Base-by-base conservation (phyloP, 805 yeast species). In the Wickerhamomyces pijperi region DNA sequence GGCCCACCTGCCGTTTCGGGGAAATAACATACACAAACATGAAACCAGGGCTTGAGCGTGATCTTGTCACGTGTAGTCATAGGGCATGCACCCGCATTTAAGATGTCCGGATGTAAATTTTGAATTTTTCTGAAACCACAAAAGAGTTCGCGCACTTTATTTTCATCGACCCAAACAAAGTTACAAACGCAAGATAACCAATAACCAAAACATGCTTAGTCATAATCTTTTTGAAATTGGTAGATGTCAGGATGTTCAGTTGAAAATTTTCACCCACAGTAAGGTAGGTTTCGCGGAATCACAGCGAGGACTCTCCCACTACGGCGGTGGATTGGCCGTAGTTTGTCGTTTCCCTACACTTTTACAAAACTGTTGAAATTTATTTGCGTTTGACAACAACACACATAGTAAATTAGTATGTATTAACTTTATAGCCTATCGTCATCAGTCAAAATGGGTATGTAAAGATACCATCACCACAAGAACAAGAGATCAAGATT, bases 391-490 rank as follows among this genome's bases (percentile, higher is more conserved):
- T 38, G 35, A 36, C 32, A 28, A 21, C 17, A 31, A 32, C 28
- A 25, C 17, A 13, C 6, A 16, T 11, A 19, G n/a, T 15, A 29
- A 20, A 23, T 19, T 17, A 14, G 20, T 35, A 29, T 23, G 21
- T 13, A 16, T 28, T 17, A 13, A 17, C 15, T 13, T 13, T 25
- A 35, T 38, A 49, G 44, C 48, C 51, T 46, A 48, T 42, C 47
- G 48, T 43, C 54, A 47, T 45, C 51, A 45, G 47, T 49, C 50
- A 49, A 48, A 52, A 53, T 53, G 58, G 58, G 58, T 53, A 53
- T 41, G 58, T 53, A 36, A 31, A 31, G 5, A 5, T 25, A 25
- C 29, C 29, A 25, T 25, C 13, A 25, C 29, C 29, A 25, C 29
- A 25, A 25, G n/a, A 25, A 11, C 29, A 7, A 13, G 29, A 25